A percentile compares a stretch with the other conserved stretches of the same genome.
These are phyloP conservation scores for Taphrina sp. DNA, from an alignment of 1,139 yeast species.

Conservation along the genomic window DNA sequence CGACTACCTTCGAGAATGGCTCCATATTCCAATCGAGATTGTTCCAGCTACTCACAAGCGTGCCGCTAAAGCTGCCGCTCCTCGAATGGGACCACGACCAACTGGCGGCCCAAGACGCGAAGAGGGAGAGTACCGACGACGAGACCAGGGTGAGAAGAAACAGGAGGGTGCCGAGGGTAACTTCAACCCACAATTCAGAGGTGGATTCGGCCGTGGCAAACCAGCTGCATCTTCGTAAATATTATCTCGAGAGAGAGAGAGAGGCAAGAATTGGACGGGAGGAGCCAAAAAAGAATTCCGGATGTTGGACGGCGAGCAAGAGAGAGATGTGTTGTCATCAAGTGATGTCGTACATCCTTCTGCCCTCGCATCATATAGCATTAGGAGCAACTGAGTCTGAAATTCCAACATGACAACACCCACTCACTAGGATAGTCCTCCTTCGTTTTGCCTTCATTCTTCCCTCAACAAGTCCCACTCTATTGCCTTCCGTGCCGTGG, in stretches of 20 bases:
- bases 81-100: conserved; percentile 34
- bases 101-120: conserved; percentile 28
- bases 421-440: conserved; percentile 32
- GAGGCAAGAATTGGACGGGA: neutral
- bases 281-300: neutral
- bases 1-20: conserved; percentile 95
- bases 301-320: neutral
- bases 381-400: no score
- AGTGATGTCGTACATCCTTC: no score
- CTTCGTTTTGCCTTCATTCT: no score
- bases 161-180: conserved; percentile 36
- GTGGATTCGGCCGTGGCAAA: conserved; percentile 36
- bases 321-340: no score
- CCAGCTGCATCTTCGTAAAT: conserved; percentile 16
- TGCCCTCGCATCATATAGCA: no score
- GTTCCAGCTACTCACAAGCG: conserved; percentile 98
- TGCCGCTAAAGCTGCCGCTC: conserved; percentile 53
- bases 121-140: conserved; percentile 35
- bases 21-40: conserved; percentile 97
- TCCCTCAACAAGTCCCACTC: neutral
- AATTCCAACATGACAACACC: conserved; percentile 20
- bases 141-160: conserved; percentile 34
- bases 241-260: neutral
- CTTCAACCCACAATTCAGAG: conserved; percentile 35
- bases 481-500: neutral